phyloP scores from a whole-genome alignment of 1,139 yeast genomes.

The Saccharomyces hybrid region DNA sequence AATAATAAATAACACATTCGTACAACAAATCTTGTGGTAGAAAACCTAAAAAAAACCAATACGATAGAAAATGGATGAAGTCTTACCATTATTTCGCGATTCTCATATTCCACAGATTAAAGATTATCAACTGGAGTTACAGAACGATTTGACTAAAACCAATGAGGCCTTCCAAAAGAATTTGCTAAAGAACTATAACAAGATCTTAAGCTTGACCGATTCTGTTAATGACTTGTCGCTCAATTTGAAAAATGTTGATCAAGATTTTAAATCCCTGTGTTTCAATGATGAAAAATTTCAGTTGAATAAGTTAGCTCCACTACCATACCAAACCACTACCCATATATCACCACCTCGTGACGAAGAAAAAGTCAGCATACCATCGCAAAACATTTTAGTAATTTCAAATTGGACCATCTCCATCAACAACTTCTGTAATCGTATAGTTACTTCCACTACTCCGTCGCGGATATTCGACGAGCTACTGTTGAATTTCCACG shows the following conservation, averaged over 20 bases:
- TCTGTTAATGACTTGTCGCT: slow-evolving; percentile 13
- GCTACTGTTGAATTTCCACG: not conserved
- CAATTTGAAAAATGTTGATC: slow-evolving; percentile 17
- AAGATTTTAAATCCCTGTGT: slow-evolving; percentile 25
- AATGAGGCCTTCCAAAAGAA: slow-evolving; percentile 17
- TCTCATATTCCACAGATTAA: slow-evolving; percentile 7
- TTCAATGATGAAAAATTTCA: slow-evolving; percentile 25
- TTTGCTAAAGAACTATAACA: slow-evolving; percentile 17
- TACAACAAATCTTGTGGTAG: not conserved
- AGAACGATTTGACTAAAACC: slow-evolving; percentile 5
- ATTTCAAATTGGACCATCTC: slow-evolving; percentile 3
- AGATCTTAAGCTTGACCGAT: slow-evolving; percentile 20
- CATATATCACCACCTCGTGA: not conserved
- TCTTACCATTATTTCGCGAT: slow-evolving; percentile 6
- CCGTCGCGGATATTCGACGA: slow-evolving; percentile 2
- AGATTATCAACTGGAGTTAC: slow-evolving; percentile 7
- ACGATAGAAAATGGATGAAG: slow-evolving; percentile 1
- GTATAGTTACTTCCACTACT: not conserved
- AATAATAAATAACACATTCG: not conserved
- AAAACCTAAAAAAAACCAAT: not conserved
- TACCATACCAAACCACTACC: not conserved
- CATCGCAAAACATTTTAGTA: not conserved
- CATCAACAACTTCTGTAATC: not conserved
- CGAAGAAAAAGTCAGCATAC: not conserved
- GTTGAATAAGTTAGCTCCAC: slow-evolving; percentile 14